A percentile compares a stretch with the other conserved stretches of the same genome.
These are phyloP conservation scores for Euphorbia tirucalli DNA, from an alignment of 345 rosid genomes.

Conservation along the genomic window DNA sequence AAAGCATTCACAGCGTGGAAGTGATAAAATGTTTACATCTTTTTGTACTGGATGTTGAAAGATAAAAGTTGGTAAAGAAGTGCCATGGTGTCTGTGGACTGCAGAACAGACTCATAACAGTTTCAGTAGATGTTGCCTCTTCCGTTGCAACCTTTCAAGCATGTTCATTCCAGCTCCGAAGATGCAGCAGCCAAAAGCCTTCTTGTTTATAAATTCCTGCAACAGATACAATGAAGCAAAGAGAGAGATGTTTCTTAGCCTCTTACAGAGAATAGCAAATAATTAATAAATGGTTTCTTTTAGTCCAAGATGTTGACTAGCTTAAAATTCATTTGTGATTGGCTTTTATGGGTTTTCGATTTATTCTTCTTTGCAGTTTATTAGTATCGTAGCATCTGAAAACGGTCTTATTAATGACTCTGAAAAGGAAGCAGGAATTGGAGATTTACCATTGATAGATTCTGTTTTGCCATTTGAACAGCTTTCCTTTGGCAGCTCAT, in stretches of 20 bases:
- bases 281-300: conserved; percentile 4
- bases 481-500: conserved; percentile 69
- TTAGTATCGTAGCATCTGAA: not conserved
- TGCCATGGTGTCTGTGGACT: conserved; percentile 16
- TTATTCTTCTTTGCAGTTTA: not conserved
- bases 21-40: conserved; percentile 18
- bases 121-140: conserved; percentile 47
- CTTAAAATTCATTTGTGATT: not conserved
- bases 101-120: conserved; percentile 26
- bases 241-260: conserved; percentile 20
- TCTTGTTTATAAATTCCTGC: conserved; percentile 52
- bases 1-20: conserved; percentile 17
- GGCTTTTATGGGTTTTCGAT: not conserved
- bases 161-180: conserved; percentile 48
- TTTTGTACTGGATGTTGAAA: conserved; percentile 10
- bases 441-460: conserved; percentile 53
- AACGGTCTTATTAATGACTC: not conserved
- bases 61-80: conserved; percentile 10
- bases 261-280: conserved; percentile 5
- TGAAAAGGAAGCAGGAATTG: conserved; percentile 14
- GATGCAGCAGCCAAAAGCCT: conserved; percentile 51
- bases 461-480: conserved; percentile 45
- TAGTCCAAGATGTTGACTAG: conserved; percentile 11
- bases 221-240: conserved; percentile 39
- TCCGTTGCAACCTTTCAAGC: conserved; percentile 55